Evolutionary conservation across 306 rosid genomes (phyloP).

Genomic region (Pyrus betulifolia): DNA sequence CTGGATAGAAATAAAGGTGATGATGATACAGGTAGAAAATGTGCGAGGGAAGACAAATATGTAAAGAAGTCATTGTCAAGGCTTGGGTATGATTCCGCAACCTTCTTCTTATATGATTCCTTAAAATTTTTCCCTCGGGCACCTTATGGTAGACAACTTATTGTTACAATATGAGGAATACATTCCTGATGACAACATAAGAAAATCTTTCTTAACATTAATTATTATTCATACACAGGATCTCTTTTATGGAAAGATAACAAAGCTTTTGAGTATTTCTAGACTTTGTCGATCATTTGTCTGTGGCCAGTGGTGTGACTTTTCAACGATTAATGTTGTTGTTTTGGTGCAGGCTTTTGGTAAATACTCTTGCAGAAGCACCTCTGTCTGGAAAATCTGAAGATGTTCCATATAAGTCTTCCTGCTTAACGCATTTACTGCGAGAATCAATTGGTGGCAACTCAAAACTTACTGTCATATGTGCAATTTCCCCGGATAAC

Average conservation of each 20-base stretch:
- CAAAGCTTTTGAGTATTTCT: background rate
- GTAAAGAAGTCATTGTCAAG: constrained; percentile 81
- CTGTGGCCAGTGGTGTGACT: background rate
- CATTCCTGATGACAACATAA: background rate
- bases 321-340: constrained; percentile 6
- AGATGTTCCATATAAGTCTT: constrained; percentile 37
- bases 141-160: background rate
- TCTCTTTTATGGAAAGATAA: background rate
- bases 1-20: constrained; percentile 59
- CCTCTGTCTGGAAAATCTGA: constrained; percentile 38
- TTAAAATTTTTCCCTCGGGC: background rate
- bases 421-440: constrained; percentile 71
- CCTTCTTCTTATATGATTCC: background rate
- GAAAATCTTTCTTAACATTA: background rate
- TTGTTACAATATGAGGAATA: background rate
- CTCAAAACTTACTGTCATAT: constrained; percentile 75
- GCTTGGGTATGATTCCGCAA: constrained; percentile 65
- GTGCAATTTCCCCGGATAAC: constrained; percentile 63
- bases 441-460: constrained; percentile 85
- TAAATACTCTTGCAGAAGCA: constrained; percentile 53
- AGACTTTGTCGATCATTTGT: background rate
- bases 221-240: background rate
- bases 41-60: constrained; percentile 51
- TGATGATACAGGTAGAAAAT: constrained; percentile 41
- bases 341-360: constrained; percentile 56